Conservation (phyloP, 2,329 filamentous ascomycete genomes). For the Ophiobolus disseminans region DNA sequence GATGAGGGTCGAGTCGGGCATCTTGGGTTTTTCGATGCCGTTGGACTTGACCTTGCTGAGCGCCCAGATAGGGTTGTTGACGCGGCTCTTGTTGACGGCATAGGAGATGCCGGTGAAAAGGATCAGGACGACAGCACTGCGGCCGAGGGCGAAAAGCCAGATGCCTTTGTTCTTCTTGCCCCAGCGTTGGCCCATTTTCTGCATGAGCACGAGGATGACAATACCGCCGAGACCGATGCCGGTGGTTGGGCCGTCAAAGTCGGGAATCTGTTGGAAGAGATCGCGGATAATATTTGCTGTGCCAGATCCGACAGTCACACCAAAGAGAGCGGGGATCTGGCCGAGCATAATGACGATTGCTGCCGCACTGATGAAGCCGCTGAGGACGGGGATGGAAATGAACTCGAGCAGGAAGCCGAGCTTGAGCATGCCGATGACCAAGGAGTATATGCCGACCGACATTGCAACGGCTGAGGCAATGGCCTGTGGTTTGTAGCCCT, state of each 20-base stretch:
- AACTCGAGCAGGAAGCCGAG: slow-evolving; percentile 72
- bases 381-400: slow-evolving; percentile 69
- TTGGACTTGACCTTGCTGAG: slow-evolving; percentile 65
- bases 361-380: slow-evolving; percentile 70
- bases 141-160: slow-evolving; percentile 66
- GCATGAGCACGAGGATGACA: slow-evolving; percentile 62
- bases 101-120: slow-evolving; percentile 70
- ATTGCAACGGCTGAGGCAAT: slow-evolving; percentile 69
- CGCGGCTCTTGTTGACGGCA: slow-evolving; percentile 62
- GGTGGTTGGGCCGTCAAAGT: slow-evolving; percentile 65
- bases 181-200: slow-evolving; percentile 66
- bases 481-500: slow-evolving; percentile 60
- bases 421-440: slow-evolving; percentile 66
- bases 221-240: slow-evolving; percentile 67
- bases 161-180: slow-evolving; percentile 64
- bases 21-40: slow-evolving; percentile 60
- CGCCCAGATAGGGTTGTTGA: slow-evolving; percentile 60
- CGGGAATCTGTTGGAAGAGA: slow-evolving; percentile 63
- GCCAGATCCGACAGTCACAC: slow-evolving; percentile 59
- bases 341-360: slow-evolving; percentile 70
- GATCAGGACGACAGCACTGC: slow-evolving; percentile 66
- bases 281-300: slow-evolving; percentile 66
- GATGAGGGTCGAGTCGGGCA: slow-evolving; percentile 59
- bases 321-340: slow-evolving; percentile 68
- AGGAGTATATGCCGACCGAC: slow-evolving; percentile 67